Conservation (phyloP, 73 alveolate species). For the Tetrahymena malaccensis region DNA sequence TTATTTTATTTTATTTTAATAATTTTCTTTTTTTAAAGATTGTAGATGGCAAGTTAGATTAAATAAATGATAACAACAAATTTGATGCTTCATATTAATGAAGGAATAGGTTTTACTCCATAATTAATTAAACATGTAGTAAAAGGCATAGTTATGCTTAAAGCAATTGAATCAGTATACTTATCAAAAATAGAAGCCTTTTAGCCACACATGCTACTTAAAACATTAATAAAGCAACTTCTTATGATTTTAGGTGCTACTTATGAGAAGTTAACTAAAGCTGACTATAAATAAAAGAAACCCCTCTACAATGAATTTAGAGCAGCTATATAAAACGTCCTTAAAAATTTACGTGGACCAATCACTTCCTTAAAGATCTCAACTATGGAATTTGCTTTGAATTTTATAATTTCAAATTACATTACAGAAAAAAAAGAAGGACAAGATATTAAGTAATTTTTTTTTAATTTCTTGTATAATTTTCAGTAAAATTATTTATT, state of each 20-base stretch:
- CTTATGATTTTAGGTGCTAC: neutral
- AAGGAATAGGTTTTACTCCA: slow-evolving; percentile 25
- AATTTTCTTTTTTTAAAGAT: neutral
- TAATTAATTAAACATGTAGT: neutral
- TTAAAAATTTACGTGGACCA: neutral
- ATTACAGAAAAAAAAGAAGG: neutral
- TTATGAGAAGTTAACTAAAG: neutral
- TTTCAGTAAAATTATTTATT: no score
- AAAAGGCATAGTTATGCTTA: slow-evolving; percentile 1
- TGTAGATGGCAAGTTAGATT: slow-evolving; percentile 5
- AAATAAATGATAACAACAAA: neutral
- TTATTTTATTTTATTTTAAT: neutral
- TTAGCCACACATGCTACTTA: neutral
- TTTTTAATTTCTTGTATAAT: no score
- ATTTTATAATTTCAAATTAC: neutral
- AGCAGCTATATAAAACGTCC: neutral
- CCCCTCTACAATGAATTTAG: neutral
- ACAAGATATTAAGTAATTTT: neutral
- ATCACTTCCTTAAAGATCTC: neutral
- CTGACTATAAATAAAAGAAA: neutral
- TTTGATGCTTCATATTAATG: slow-evolving; percentile 4
- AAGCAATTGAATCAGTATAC: slow-evolving; percentile 7
- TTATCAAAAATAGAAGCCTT: neutral
- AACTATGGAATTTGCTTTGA: neutral
- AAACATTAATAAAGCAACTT: neutral